Base-by-base conservation (phyloP, 805 yeast genomes). In the Yamadazyma philogaea region DNA sequence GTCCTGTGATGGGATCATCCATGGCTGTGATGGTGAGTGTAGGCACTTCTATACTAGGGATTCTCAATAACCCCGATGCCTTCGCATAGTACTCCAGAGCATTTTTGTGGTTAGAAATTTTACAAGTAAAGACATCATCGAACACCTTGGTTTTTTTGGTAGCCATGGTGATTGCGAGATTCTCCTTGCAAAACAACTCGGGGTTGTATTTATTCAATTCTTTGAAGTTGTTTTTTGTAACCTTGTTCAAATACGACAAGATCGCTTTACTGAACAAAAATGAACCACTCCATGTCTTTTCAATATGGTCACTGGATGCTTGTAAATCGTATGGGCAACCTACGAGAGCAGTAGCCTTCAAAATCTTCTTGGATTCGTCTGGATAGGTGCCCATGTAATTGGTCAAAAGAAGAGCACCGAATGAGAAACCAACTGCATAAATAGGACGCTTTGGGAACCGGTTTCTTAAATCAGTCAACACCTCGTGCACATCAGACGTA, bases 281-380 rank as follows among this genome's bases (percentile, higher is more conserved):
- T 7, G 34, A 35, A 1, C 73, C 74, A 20, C 68, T 49, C 57
- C 60, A 63, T 20, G 68, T 59, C 18, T 26, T 35, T 31, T 69
- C 66, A 34, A 87, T 54, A 21, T 61, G 64, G 40, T 61, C 51
- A 10, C 77, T 66, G 19, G 84, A 72, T 34, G 71, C 70, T 14
- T 61, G 58, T 59, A 87, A 61, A 54, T 87, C 91, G 91, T 93
- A 87, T 1, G 95, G 91, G 30, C 84, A 81, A 6, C 86, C 72
- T 4, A 80, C 68, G 15, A 60, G 41, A 31, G 75, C 69, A 1
- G 86, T 89, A 19, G 82, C 79, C 40, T 60, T 53, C 31, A 68
- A 52, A 6, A 59, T 32, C 30, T 46, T 49, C 14, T 64, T 63
- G 19, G 68, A 59, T 17, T 50, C 55, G 1, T 64, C 72, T 8